A percentile compares a stretch with the other conserved stretches of the same genome.
These are phyloP conservation scores for Isatis tinctoria DNA, from an alignment of 345 rosid genomes.

Conservation along the genomic window DNA sequence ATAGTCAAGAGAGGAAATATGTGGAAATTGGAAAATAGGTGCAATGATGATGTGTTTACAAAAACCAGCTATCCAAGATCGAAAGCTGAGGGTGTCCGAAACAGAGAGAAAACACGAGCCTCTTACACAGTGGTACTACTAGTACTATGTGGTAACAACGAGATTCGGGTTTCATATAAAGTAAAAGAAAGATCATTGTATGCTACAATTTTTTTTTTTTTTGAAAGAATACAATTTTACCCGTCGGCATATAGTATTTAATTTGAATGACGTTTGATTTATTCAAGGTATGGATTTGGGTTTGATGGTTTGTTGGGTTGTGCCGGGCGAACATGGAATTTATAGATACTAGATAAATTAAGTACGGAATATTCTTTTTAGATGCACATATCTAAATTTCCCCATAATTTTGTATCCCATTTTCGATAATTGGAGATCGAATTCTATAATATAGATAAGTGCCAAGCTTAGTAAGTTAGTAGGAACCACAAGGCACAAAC, in stretches of 20 bases:
- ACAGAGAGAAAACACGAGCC: neutral
- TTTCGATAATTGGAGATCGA: neutral
- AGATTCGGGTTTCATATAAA: neutral
- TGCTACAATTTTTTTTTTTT: neutral
- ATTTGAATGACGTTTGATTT: neutral
- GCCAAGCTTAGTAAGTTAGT: neutral
- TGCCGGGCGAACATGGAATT: neutral
- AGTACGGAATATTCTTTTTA: neutral
- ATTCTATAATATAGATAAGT: neutral
- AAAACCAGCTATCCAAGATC: neutral
- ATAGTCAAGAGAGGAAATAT: constrained; percentile 22
- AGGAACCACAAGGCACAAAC: constrained; percentile 5
- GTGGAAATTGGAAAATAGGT: neutral
- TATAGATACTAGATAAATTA: neutral
- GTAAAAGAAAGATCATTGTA: neutral
- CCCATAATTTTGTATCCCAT: neutral
- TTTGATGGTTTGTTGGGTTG: neutral
- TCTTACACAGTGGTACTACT: too few species aligned
- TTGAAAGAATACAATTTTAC: too few species aligned
- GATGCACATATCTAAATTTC: neutral
- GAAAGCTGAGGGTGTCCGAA: neutral
- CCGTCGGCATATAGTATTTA: too few species aligned
- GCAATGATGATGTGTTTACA: constrained; percentile 17
- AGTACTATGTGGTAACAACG: neutral
- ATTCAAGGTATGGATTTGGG: neutral